phyloP scores from a whole-genome alignment of 2,329 filamentous ascomycete species.

The Aspergillus sp. region DNA sequence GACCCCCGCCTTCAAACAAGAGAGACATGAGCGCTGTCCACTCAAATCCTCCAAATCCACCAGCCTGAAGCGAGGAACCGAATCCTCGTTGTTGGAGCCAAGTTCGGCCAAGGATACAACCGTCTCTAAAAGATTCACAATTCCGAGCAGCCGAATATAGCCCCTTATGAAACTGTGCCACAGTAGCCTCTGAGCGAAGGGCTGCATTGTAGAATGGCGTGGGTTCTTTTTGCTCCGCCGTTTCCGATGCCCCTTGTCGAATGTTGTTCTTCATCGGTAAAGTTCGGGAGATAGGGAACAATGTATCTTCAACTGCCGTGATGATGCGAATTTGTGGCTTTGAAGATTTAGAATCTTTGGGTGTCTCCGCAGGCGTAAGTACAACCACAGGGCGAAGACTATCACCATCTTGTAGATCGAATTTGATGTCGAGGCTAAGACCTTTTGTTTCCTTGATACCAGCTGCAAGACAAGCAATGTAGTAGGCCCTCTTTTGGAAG shows the following conservation, averaged over 20 bases:
- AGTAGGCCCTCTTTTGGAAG: slow-evolving; percentile 92
- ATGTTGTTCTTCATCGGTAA: slow-evolving; percentile 69
- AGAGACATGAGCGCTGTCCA: slow-evolving; percentile 81
- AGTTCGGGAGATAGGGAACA: slow-evolving; percentile 73
- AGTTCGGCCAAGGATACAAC: slow-evolving; percentile 78
- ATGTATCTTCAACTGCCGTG: slow-evolving; percentile 65
- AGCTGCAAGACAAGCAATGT: slow-evolving; percentile 76
- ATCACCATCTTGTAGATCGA: slow-evolving; percentile 70
- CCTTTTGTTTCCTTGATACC: slow-evolving; percentile 62
- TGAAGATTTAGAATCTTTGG: slow-evolving; percentile 37
- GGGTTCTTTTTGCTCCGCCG: slow-evolving; percentile 45
- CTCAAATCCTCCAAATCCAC: slow-evolving; percentile 92
- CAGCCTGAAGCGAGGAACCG: slow-evolving; percentile 63
- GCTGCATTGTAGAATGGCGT: slow-evolving; percentile 91
- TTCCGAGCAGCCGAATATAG: slow-evolving; percentile 68
- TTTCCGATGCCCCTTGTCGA: slow-evolving; percentile 52
- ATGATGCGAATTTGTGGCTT: slow-evolving; percentile 71
- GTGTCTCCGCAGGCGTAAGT: slow-evolving; percentile 36
- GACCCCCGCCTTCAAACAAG: slow-evolving; percentile 73
- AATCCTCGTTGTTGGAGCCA: slow-evolving; percentile 92
- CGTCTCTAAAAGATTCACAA: slow-evolving; percentile 74
- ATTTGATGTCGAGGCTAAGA: slow-evolving; percentile 58
- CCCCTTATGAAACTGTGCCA: slow-evolving; percentile 72
- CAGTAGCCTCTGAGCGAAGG: slow-evolving; percentile 72
- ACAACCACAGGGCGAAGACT: slow-evolving; percentile 69